Evolutionary conservation across 2,329 filamentous ascomycete genomes (phyloP).

Genomic region (Grosmannia huntii): DNA sequence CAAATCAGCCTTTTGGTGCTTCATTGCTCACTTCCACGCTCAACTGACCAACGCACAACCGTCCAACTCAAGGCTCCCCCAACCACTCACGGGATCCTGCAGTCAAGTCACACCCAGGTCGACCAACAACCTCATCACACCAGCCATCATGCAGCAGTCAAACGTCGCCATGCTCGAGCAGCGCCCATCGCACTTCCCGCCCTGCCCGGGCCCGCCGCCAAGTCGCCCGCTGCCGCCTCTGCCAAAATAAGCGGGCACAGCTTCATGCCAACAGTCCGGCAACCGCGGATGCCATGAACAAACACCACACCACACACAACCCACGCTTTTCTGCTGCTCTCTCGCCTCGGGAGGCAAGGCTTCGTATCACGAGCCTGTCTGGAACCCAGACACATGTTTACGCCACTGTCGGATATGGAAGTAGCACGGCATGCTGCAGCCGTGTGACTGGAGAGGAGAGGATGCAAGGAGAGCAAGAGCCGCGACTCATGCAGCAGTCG

Average conservation of each 20-base stretch:
- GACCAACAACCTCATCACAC: background rate
- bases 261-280: background rate
- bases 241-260: constrained; percentile 36
- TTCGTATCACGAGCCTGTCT: background rate
- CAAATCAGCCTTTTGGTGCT: background rate
- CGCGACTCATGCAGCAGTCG: background rate
- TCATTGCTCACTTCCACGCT: background rate
- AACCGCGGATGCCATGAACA: background rate
- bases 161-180: constrained; percentile 26
- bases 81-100: too few species aligned
- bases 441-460: background rate
- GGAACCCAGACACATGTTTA: background rate
- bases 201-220: constrained; percentile 53
- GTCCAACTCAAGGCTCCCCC: background rate
- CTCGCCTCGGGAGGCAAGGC: background rate
- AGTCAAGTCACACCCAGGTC: background rate
- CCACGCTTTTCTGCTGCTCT: background rate
- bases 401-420: background rate
- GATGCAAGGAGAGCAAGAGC: background rate
- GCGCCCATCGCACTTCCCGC: constrained; percentile 52
- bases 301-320: background rate
- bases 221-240: constrained; percentile 52
- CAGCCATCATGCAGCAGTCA: constrained; percentile 7
- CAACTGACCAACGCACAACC: background rate
- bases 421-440: background rate